phyloP scores from a whole-genome alignment of 2,329 filamentous ascomycete species.

The Epichloe sp. region DNA sequence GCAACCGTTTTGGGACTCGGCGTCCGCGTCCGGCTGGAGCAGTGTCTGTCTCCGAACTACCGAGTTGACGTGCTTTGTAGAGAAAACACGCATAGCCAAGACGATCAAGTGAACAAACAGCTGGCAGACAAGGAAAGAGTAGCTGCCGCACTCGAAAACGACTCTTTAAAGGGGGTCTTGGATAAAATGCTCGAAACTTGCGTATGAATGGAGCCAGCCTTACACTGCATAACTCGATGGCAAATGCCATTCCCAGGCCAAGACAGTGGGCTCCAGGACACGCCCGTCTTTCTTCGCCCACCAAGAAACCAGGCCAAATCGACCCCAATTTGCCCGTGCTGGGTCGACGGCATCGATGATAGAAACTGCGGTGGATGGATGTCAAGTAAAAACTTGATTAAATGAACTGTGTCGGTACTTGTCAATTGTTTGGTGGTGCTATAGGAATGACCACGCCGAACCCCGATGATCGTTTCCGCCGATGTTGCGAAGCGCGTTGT shows the following conservation, averaged over 20 bases:
- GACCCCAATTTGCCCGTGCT: not conserved
- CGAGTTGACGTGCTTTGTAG: constrained; percentile 89
- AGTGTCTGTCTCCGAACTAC: constrained; percentile 82
- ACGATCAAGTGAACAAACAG: constrained; percentile 94
- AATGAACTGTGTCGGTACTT: not conserved
- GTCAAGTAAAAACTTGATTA: no score
- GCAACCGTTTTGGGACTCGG: constrained; percentile 93
- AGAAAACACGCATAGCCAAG: constrained; percentile 88
- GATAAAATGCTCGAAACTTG: constrained; percentile 91
- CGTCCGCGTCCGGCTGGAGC: constrained; percentile 80
- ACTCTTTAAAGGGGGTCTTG: constrained; percentile 73
- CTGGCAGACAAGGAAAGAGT: constrained; percentile 93
- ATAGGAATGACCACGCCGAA: not conserved
- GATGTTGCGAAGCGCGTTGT: not conserved
- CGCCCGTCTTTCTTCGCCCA: not conserved
- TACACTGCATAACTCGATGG: not conserved
- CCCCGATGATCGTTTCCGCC: not conserved
- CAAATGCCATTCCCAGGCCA: not conserved
- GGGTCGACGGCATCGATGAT: no score
- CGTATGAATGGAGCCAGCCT: constrained; percentile 27
- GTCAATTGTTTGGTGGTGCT: not conserved
- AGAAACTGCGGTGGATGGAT: no score
- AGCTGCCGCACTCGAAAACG: constrained; percentile 87
- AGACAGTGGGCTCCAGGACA: not conserved
- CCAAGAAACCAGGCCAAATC: not conserved